phyloP scores from a whole-genome alignment of 306 rosid species.

The Trifolium subterraneum region DNA sequence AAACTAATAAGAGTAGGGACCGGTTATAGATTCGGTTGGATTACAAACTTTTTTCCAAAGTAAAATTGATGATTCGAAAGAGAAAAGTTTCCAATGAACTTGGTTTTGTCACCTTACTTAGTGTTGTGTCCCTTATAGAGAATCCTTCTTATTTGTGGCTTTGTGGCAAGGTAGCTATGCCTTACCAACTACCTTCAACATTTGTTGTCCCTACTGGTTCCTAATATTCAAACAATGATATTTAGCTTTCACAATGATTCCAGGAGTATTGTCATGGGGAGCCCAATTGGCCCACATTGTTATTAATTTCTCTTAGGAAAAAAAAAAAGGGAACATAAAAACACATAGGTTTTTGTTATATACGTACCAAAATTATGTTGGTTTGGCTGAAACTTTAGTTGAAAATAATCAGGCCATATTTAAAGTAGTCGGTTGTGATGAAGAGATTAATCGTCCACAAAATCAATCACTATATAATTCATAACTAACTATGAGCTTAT shows the following conservation, averaged over 20 bases:
- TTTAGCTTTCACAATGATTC: conserved; percentile 44
- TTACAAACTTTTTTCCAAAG: conserved; percentile 51
- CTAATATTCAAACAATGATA: conserved; percentile 48
- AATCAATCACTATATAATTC: too few relatives aligned
- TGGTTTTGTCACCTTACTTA: conserved; percentile 47
- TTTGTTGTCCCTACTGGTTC: conserved; percentile 47
- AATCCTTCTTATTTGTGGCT: not conserved
- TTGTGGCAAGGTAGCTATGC: not conserved
- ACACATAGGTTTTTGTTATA: not conserved
- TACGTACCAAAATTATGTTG: not conserved
- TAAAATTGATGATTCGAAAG: conserved; percentile 47
- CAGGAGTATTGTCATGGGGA: conserved; percentile 33
- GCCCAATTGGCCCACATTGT: conserved; percentile 45
- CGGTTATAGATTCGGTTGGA: conserved; percentile 56
- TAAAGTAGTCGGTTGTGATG: too few relatives aligned
- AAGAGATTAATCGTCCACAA: too few relatives aligned
- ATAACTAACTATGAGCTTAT: too few relatives aligned
- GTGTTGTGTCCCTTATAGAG: conserved; percentile 38
- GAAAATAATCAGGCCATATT: too few relatives aligned
- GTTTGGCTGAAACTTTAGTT: too few relatives aligned
- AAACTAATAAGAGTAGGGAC: conserved; percentile 48
- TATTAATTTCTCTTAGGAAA: not conserved
- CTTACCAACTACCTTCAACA: conserved; percentile 36
- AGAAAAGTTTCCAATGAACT: conserved; percentile 51
- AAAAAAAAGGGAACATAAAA: not conserved